Conservation (phyloP, 2,329 filamentous ascomycete genomes). For the Cercospora brassicicola region DNA sequence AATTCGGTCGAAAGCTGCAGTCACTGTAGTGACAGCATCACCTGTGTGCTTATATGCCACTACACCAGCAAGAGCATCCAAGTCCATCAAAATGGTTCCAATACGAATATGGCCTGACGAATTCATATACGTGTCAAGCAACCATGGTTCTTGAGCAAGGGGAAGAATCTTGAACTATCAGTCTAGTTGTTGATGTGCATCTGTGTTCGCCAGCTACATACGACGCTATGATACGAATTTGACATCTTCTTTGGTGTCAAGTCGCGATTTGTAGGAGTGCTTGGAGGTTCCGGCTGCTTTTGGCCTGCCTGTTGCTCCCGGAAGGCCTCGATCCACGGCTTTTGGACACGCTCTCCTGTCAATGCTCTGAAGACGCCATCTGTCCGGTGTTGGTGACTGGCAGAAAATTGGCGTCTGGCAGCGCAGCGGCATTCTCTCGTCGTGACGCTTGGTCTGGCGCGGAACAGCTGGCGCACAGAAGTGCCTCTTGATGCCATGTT, state of each 20-base stretch:
- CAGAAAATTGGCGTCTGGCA: slow-evolving; percentile 21
- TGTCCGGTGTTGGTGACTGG: slow-evolving; percentile 38
- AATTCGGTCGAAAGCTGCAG: slow-evolving; percentile 64
- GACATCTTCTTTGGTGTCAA: slow-evolving; percentile 67
- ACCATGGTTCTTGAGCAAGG: slow-evolving; percentile 71
- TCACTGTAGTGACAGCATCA: slow-evolving; percentile 63
- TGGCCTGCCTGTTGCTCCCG: slow-evolving; percentile 51
- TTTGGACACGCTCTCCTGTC: slow-evolving; percentile 61
- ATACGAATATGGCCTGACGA: slow-evolving; percentile 71
- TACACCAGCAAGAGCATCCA: slow-evolving; percentile 74
- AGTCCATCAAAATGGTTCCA: slow-evolving; percentile 75
- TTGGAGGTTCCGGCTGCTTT: slow-evolving; percentile 35
- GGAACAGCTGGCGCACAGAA: not conserved
- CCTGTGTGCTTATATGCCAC: slow-evolving; percentile 73
- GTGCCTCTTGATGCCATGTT: slow-evolving; percentile 5
- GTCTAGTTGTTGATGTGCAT: slow-evolving; percentile 25
- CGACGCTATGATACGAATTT: slow-evolving; percentile 68
- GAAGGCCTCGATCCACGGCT: slow-evolving; percentile 69
- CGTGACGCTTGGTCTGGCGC: not conserved
- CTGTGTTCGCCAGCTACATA: slow-evolving; percentile 42
- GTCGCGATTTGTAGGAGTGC: slow-evolving; percentile 52
- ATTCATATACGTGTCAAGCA: slow-evolving; percentile 76
- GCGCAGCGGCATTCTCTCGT: not conserved
- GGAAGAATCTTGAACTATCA: slow-evolving; percentile 58
- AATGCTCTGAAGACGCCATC: slow-evolving; percentile 63